A percentile compares a stretch with the other conserved stretches of the same genome.
These are phyloP conservation scores for Oehlia diaphana DNA, from an alignment of 192 early-diverging fungal genomes.

Conservation along the genomic window DNA sequence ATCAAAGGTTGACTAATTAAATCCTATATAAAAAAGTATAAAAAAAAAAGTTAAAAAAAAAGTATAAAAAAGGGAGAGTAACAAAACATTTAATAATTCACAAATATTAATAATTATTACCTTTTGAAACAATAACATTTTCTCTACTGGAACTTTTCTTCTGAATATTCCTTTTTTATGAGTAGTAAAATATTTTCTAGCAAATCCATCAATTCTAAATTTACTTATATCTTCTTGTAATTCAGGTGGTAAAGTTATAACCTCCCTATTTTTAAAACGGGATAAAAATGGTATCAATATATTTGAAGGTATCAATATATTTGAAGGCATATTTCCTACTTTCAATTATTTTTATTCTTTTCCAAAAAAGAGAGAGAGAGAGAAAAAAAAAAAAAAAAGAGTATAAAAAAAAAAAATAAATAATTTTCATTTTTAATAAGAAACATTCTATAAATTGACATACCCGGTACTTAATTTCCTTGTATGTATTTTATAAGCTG, in stretches of 20 bases:
- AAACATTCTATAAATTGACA: neutral
- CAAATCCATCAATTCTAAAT: conserved; percentile 86
- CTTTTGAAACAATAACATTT: conserved; percentile 82
- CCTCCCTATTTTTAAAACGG: conserved; percentile 1
- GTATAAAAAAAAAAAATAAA: neutral
- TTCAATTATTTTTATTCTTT: neutral
- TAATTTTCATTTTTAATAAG: no score
- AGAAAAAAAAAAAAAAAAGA: neutral
- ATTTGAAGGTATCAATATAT: neutral
- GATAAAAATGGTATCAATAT: neutral
- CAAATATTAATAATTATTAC: conserved; percentile 29
- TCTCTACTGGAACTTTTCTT: conserved; percentile 82
- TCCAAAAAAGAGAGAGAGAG: neutral
- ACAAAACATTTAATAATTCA: neutral
- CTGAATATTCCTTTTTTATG: conserved; percentile 86
- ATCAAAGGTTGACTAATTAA: conserved; percentile 77
- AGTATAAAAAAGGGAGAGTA: neutral
- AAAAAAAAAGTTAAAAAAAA: conserved; percentile 1
- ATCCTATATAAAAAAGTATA: conserved; percentile 51
- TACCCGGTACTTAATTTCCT: conserved; percentile 9
- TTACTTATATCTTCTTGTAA: conserved; percentile 73
- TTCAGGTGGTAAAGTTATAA: conserved; percentile 48
- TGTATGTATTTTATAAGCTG: neutral
- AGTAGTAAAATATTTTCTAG: conserved; percentile 86
- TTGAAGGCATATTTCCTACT: neutral